phyloP scores from a whole-genome alignment of 169 alveolate genomes.

The Plasmodium vivax region DNA sequence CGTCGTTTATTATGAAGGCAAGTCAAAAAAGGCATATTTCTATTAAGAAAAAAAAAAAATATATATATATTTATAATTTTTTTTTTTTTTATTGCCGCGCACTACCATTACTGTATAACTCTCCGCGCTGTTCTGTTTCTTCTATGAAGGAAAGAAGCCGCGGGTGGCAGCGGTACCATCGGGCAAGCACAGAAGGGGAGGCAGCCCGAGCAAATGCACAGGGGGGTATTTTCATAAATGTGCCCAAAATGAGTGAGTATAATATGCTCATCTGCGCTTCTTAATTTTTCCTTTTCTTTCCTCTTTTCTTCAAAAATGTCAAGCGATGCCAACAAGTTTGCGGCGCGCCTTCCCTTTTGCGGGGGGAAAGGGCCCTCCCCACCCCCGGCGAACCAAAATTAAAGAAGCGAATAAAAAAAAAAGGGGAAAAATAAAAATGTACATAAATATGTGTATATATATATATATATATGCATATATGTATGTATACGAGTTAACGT shows the following conservation, averaged over 20 bases:
- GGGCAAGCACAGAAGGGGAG: not conserved
- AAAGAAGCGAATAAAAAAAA: not conserved
- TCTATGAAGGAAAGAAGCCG: not conserved
- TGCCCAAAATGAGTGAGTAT: no score
- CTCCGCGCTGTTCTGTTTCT: not conserved
- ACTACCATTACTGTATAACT: not conserved
- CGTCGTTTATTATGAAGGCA: not conserved
- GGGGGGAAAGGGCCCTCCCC: no score
- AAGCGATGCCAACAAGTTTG: no score
- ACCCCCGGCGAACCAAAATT: not conserved
- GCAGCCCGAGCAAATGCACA: not conserved
- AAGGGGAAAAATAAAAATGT: not conserved
- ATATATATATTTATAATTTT: not conserved
- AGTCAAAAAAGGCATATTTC: not conserved
- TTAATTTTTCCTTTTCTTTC: no score
- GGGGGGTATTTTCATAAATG: no score
- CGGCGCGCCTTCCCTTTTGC: no score
- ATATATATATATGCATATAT: no score
- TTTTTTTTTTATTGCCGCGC: not conserved
- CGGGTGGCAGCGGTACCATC: not conserved
- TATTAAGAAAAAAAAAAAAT: no score
- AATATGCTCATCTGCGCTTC: no score
- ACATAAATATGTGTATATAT: no score
- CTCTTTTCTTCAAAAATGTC: no score
- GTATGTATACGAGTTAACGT: not conserved